Evolutionary conservation across 2,329 filamentous ascomycete species (phyloP).

Genomic region (Phyllosticta citriasiana): DNA sequence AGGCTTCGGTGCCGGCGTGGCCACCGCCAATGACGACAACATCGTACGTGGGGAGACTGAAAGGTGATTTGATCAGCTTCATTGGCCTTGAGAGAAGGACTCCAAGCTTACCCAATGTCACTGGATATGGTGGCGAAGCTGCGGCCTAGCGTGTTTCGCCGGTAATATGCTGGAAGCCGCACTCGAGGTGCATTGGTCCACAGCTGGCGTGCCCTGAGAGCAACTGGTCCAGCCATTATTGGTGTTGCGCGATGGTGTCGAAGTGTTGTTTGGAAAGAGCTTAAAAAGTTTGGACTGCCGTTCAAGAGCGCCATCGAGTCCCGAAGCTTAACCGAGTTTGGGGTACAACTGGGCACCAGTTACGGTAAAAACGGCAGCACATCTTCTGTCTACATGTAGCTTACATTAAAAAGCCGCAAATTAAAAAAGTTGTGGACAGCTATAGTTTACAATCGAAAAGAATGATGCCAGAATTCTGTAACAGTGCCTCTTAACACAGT

Average conservation of each 20-base stretch:
- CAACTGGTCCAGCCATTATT: neutral
- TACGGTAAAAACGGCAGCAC: no score
- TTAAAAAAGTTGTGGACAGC: no score
- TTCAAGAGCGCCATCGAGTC: neutral
- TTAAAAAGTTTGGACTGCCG: neutral
- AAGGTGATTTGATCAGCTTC: neutral
- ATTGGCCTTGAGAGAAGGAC: neutral
- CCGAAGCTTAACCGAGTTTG: neutral
- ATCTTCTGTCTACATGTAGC: no score
- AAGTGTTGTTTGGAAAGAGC: neutral
- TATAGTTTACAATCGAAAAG: no score
- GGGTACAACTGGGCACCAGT: no score
- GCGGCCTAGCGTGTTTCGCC: constrained; percentile 16
- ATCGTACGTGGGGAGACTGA: constrained; percentile 51
- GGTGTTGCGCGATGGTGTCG: neutral
- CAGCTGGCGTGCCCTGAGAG: constrained; percentile 27
- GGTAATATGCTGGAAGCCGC: constrained; percentile 25
- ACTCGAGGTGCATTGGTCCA: constrained; percentile 41
- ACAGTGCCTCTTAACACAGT: no score
- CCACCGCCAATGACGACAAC: constrained; percentile 93
- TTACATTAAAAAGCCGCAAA: no score
- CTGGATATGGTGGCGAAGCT: constrained; percentile 37
- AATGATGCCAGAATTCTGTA: no score
- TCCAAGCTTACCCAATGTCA: constrained; percentile 19
- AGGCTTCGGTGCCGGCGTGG: constrained; percentile 91